Evolutionary conservation across 495 filamentous ascomycete species (phyloP).

Genomic region (Xylaria telfairii): DNA sequence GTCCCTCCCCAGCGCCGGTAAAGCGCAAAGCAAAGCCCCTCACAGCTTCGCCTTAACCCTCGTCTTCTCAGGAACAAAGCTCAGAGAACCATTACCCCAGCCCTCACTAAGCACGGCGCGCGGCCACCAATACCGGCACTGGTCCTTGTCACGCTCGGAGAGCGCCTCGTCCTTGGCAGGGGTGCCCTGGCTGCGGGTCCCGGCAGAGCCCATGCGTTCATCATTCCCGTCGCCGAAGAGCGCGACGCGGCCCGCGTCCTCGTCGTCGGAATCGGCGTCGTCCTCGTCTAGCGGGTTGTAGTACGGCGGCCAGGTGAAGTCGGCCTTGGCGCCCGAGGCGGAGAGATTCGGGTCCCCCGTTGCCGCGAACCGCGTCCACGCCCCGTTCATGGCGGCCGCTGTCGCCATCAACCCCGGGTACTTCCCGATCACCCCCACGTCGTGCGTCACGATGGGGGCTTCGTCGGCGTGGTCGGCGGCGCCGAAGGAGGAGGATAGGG

Average conservation of each 20-base stretch:
- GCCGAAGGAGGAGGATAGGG: slow-evolving; percentile 51
- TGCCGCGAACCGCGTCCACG: slow-evolving; percentile 61
- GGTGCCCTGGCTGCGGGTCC: slow-evolving; percentile 46
- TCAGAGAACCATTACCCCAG: slow-evolving; percentile 40
- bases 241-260: slow-evolving; percentile 46
- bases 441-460: slow-evolving; percentile 61
- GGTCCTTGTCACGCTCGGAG: slow-evolving; percentile 52
- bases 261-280: slow-evolving; percentile 30
- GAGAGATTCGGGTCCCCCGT: slow-evolving; percentile 59
- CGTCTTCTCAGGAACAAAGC: not conserved
- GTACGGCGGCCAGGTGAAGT: slow-evolving; percentile 39
- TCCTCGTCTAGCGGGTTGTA: slow-evolving; percentile 30
- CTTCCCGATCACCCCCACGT: slow-evolving; percentile 46
- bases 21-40: not conserved
- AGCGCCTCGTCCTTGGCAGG: slow-evolving; percentile 49
- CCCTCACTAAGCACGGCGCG: slow-evolving; percentile 51
- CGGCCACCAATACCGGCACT: slow-evolving; percentile 66
- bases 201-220: slow-evolving; percentile 51
- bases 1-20: not conserved
- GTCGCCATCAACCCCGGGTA: slow-evolving; percentile 55
- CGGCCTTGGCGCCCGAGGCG: slow-evolving; percentile 28
- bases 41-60: slow-evolving; percentile 9
- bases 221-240: slow-evolving; percentile 70
- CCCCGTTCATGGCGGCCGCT: slow-evolving; percentile 60
- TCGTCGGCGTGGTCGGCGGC: slow-evolving; percentile 68